Conservation (phyloP, 768 basidiomycete species). For the Suillus paluster region DNA sequence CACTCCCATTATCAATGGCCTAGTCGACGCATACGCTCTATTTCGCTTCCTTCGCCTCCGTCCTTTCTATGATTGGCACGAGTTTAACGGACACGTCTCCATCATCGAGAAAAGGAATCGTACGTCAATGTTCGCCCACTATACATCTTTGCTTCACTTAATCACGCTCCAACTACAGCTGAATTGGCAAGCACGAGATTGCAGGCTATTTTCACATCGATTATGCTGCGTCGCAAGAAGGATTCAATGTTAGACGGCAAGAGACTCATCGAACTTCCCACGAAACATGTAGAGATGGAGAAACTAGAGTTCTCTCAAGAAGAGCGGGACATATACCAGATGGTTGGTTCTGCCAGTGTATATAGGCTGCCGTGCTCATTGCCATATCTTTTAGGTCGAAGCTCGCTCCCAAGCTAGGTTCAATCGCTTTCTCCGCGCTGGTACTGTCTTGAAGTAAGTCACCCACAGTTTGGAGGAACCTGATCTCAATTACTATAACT, state of each 20-base stretch:
- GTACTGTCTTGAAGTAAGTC: conserved; percentile 69
- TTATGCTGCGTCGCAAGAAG: conserved; percentile 67
- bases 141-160: neutral
- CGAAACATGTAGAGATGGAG: conserved; percentile 53
- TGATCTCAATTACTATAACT: neutral
- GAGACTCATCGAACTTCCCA: conserved; percentile 66
- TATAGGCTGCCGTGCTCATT: neutral
- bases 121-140: conserved; percentile 32
- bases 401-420: conserved; percentile 59
- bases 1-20: conserved; percentile 66
- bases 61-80: conserved; percentile 45
- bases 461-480: neutral
- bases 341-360: conserved; percentile 36
- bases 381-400: conserved; percentile 46
- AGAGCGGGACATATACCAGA: conserved; percentile 66
- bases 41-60: conserved; percentile 46
- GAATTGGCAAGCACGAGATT: conserved; percentile 57
- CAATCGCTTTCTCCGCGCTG: conserved; percentile 62
- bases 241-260: conserved; percentile 67
- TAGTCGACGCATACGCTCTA: conserved; percentile 55
- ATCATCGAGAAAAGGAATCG: conserved; percentile 53
- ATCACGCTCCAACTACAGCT: conserved; percentile 38
- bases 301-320: conserved; percentile 62
- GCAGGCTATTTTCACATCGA: conserved; percentile 58
- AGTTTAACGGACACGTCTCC: conserved; percentile 40